phyloP scores from a whole-genome alignment of 2,329 filamentous ascomycete species.

The Dactylellina drechsleri region DNA sequence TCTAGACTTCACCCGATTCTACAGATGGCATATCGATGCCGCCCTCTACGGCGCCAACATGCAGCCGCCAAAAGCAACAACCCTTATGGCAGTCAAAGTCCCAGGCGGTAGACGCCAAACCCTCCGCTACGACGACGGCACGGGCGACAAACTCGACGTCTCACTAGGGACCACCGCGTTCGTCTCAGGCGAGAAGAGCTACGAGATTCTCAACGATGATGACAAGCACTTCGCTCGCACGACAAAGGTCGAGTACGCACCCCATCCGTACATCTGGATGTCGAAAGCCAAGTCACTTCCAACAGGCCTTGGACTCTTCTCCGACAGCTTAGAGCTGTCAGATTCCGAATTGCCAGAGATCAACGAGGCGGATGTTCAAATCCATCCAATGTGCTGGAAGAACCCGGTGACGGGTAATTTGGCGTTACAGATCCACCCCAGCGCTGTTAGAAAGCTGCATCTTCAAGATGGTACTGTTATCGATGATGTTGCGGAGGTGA shows the following conservation, averaged over 20 bases:
- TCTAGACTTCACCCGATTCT: constrained; percentile 71
- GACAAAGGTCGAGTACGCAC: constrained; percentile 77
- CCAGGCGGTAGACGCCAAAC: constrained; percentile 74
- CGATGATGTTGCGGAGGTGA: constrained; percentile 73
- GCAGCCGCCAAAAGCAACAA: constrained; percentile 74
- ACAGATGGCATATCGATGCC: constrained; percentile 83
- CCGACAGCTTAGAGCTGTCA: constrained; percentile 72
- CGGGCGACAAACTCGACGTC: constrained; percentile 72
- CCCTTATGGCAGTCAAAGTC: constrained; percentile 77
- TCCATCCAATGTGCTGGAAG: constrained; percentile 80
- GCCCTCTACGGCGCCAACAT: constrained; percentile 76
- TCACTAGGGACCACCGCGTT: constrained; percentile 82
- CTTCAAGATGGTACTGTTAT: constrained; percentile 73
- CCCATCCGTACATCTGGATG: constrained; percentile 88
- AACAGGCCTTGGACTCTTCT: constrained; percentile 76
- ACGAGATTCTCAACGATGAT: constrained; percentile 71
- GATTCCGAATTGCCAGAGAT: constrained; percentile 71
- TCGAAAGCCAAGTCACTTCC: constrained; percentile 72
- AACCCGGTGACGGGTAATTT: constrained; percentile 76
- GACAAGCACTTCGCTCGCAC: constrained; percentile 75
- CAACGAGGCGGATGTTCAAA: constrained; percentile 73
- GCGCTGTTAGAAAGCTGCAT: constrained; percentile 75
- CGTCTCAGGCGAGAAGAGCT: constrained; percentile 76
- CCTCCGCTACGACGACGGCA: constrained; percentile 78
- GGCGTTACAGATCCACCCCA: constrained; percentile 78